A percentile compares a stretch with the other conserved stretches of the same genome.
Evolutionary conservation across 2,329 filamentous ascomycete species (phyloP).

Genomic region (Dothiorella sarmentorum): DNA sequence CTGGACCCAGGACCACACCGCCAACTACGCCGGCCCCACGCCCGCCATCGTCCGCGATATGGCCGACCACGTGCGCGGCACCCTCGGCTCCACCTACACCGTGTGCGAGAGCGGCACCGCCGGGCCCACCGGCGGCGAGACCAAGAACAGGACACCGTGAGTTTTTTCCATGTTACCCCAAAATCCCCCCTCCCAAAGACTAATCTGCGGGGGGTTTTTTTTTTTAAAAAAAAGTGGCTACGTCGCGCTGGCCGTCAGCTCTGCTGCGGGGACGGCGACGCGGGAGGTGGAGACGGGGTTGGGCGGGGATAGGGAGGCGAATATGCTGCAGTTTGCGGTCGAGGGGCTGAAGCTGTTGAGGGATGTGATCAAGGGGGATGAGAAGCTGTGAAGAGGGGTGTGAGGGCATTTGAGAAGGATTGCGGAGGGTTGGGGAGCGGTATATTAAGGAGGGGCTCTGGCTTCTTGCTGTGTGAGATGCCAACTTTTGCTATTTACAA

Average conservation of each 20-base stretch:
- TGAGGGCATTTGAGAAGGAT: not conserved
- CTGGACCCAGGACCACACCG: conserved; percentile 55
- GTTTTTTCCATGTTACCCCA: not conserved
- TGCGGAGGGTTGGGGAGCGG: not conserved
- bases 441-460: no score
- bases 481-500: no score
- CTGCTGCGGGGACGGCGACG: conserved; percentile 49
- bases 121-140: conserved; percentile 58
- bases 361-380: conserved; percentile 52
- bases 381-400: conserved; percentile 33
- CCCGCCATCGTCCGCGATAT: conserved; percentile 55
- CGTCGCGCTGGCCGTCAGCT: conserved; percentile 60
- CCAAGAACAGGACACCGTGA: conserved; percentile 55
- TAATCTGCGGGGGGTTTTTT: not conserved
- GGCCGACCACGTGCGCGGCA: conserved; percentile 55
- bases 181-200: no score
- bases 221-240: conserved; percentile 46
- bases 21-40: conserved; percentile 57
- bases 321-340: conserved; percentile 62
- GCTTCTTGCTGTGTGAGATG: no score
- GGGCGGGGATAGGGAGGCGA: conserved; percentile 53
- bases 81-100: conserved; percentile 55
- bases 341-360: conserved; percentile 55
- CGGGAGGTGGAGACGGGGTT: conserved; percentile 56
- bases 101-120: conserved; percentile 61